Base-by-base conservation (phyloP, 75 land plant genomes). In the Isoetes taiwanensis region DNA sequence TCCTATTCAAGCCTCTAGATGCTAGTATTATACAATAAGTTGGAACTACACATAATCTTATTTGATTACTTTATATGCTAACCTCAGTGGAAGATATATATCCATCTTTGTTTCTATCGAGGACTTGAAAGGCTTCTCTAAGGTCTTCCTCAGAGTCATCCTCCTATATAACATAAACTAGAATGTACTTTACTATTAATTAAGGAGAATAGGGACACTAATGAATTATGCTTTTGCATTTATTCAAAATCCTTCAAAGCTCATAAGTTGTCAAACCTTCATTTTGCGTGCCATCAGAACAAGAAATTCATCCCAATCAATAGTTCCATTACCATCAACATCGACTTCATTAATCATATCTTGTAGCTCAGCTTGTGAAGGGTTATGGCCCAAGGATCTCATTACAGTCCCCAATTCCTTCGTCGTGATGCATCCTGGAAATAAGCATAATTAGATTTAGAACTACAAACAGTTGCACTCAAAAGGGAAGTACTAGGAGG, bases 311-410 rank as follows among this genome's bases (percentile, higher is more conserved):
- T 16, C 23, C 50, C 50, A 46, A n/a, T 46, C 50, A n/a, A 46
- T 16, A 3, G 50, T 46, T 5, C 50, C 50, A n/a, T 46, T 46
- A 8, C 50, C 50, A 46, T 46, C 50, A 8, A 46, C 50, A 23
- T 46, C 50, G 21, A 46, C 50, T 23, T 46, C 50, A 23, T 46
- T 46, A 23, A 46, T 46, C 50, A 46, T 46, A 23, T 46, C 50
- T 4, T 19, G 50, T 5, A 46, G 50, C 50, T 46, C 50, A 6
- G 50, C 23, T 16, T 46, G 21, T 5, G 21, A 19, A 4, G 50
- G 50, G 19, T 46, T 46, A 19, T 46, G 50, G 4, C 50, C 50
- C 50, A 46, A 19, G 19, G 50, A 46, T 19, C 50, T 16, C 50
- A 46, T 46, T 8, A 46, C 50, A 46, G 25, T 16, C 4, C 50